phyloP scores from a whole-genome alignment of 768 basidiomycete species.

The Suillus alpinus region DNA sequence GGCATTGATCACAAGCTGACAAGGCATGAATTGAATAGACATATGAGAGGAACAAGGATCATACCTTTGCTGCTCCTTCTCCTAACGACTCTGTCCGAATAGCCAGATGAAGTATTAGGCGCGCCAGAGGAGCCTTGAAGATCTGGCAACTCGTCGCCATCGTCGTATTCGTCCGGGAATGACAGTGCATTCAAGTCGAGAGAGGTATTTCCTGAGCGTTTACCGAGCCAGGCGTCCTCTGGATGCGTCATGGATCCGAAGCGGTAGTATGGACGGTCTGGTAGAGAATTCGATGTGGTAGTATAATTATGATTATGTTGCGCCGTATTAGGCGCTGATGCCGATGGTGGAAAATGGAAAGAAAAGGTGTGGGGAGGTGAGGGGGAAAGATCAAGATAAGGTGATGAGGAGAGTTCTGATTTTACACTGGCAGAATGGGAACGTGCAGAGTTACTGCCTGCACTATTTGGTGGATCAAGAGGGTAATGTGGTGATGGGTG shows the following conservation, averaged over 20 bases:
- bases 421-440: constrained; percentile 20
- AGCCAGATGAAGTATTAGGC: constrained; percentile 17
- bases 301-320: neutral
- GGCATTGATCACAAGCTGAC: constrained; percentile 83
- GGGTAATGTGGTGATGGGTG: constrained; percentile 3
- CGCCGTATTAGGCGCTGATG: neutral
- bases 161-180: constrained; percentile 64
- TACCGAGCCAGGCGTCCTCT: constrained; percentile 23
- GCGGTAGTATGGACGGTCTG: constrained; percentile 16
- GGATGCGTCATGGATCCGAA: constrained; percentile 25
- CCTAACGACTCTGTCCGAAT: constrained; percentile 52
- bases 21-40: neutral
- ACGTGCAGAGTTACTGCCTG: constrained; percentile 6
- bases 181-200: constrained; percentile 34
- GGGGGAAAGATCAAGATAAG: constrained; percentile 20
- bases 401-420: constrained; percentile 26
- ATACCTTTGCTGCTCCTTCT: constrained; percentile 76
- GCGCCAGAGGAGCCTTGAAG: constrained; percentile 24
- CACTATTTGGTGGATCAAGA: neutral
- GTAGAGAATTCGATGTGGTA: constrained; percentile 1
- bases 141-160: constrained; percentile 52
- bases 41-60: constrained; percentile 1
- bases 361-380: constrained; percentile 20
- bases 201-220: constrained; percentile 14
- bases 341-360: constrained; percentile 18